These are phyloP conservation scores for Limnomonas spitsbergensis DNA, from an alignment of 139 green algal genomes.

Conservation along the genomic window DNA sequence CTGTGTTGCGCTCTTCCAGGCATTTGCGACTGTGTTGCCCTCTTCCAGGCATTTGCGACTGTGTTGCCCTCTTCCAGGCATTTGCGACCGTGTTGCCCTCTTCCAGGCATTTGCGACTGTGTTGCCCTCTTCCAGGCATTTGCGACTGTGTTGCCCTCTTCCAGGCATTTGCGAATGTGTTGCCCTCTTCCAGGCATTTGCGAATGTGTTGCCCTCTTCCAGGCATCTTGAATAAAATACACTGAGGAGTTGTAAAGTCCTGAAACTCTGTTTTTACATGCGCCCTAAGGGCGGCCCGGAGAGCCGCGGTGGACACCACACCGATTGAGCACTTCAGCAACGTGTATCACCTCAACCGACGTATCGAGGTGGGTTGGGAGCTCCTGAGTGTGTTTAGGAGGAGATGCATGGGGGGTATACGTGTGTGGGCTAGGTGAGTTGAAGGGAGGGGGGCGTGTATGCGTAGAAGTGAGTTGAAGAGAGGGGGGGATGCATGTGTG, in stretches of 20 bases:
- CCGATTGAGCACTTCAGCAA: constrained; percentile 19
- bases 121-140: too few species aligned
- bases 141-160: neutral
- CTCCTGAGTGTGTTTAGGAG: neutral
- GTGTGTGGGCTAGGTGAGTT: too few species aligned
- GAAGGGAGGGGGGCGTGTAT: too few species aligned
- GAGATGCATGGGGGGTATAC: neutral
- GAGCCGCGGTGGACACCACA: neutral
- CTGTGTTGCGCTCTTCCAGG: too few species aligned
- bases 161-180: neutral
- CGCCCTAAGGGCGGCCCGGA: neutral
- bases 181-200: neutral
- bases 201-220: neutral
- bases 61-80: too few species aligned
- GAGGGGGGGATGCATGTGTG: too few species aligned
- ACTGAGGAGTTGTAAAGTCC: neutral
- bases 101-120: too few species aligned
- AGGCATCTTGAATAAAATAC: too few species aligned
- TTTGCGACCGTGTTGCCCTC: too few species aligned
- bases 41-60: too few species aligned
- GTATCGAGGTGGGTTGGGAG: neutral
- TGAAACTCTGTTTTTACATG: neutral
- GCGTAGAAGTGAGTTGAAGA: too few species aligned
- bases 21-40: too few species aligned
- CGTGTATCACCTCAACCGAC: constrained; percentile 31